Evolutionary conservation across 2,329 filamentous ascomycete genomes (phyloP).

Genomic region (Colletotrichum eleusines): DNA sequence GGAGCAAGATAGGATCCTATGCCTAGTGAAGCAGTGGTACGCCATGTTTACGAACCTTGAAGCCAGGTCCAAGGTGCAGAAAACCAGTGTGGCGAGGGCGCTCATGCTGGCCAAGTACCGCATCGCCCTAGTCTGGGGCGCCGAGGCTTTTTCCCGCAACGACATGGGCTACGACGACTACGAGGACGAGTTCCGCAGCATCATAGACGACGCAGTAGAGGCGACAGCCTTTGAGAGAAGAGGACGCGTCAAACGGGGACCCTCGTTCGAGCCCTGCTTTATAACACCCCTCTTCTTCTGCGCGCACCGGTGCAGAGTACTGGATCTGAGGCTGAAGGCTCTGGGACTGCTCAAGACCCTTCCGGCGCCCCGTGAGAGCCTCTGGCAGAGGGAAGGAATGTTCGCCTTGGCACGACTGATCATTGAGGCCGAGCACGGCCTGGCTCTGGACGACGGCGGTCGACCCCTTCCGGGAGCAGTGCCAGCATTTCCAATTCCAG

Average conservation of each 20-base stretch:
- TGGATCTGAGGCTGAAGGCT: conserved; percentile 53
- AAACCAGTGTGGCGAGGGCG: background rate
- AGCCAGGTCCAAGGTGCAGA: background rate
- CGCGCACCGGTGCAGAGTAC: conserved; percentile 43
- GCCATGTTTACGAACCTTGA: conserved; percentile 44
- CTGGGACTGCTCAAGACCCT: conserved; percentile 46
- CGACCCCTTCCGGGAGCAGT: background rate
- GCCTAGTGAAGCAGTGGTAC: conserved; percentile 10
- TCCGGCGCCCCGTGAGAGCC: conserved; percentile 43
- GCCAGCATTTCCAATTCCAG: background rate
- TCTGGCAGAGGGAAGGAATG: conserved; percentile 29
- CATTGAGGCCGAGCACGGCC: conserved; percentile 32
- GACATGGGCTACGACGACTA: conserved; percentile 53
- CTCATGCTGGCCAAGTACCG: conserved; percentile 19
- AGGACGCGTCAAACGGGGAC: background rate
- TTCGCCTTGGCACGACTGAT: conserved; percentile 25
- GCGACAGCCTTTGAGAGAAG: background rate
- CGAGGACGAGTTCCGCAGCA: conserved; percentile 50
- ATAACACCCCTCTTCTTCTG: conserved; percentile 22
- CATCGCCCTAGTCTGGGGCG: conserved; percentile 7
- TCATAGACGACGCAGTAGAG: conserved; percentile 49
- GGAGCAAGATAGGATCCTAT: conserved; percentile 8
- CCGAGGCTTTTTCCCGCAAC: conserved; percentile 12
- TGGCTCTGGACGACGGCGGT: background rate
- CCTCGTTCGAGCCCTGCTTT: conserved; percentile 31